phyloP scores from a whole-genome alignment of 805 yeast genomes.

The Candida ipomoeae region DNA sequence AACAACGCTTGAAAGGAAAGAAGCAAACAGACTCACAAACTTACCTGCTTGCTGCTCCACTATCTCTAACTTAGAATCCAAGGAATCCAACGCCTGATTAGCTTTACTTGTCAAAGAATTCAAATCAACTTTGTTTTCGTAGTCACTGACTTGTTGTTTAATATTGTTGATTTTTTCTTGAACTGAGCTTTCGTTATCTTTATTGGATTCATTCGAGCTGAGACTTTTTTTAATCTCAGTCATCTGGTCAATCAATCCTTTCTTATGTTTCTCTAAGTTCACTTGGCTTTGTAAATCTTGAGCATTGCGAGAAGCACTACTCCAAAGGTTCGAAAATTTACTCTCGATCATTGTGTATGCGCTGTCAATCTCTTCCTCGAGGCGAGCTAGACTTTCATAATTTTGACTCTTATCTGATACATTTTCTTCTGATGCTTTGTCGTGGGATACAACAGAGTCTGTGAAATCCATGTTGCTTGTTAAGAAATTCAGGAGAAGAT shows the following conservation, averaged over 20 bases:
- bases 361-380: constrained; percentile 52
- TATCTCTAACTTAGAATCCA: constrained; percentile 66
- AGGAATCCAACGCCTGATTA: constrained; percentile 55
- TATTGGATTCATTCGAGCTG: constrained; percentile 5
- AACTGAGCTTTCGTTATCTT: constrained; percentile 17
- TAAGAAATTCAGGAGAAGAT: neutral
- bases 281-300: constrained; percentile 27
- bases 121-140: constrained; percentile 22
- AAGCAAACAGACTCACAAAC: constrained; percentile 56
- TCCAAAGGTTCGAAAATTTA: constrained; percentile 32
- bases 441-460: constrained; percentile 26
- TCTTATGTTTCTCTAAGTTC: constrained; percentile 26
- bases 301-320: constrained; percentile 30
- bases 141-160: constrained; percentile 9
- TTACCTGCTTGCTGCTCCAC: constrained; percentile 67
- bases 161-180: constrained; percentile 28
- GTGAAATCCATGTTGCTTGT: constrained; percentile 27
- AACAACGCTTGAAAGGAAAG: constrained; percentile 44
- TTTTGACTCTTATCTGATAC: neutral
- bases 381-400: constrained; percentile 7
- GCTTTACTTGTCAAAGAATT: constrained; percentile 35
- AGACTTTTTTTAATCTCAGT: constrained; percentile 24
- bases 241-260: constrained; percentile 27
- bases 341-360: constrained; percentile 52
- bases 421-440: constrained; percentile 8